Percentiles rank a stretch among this genome's conserved stretches.
Conservation (phyloP, 73 alveolate species). For the Urostyla sp. region DNA sequence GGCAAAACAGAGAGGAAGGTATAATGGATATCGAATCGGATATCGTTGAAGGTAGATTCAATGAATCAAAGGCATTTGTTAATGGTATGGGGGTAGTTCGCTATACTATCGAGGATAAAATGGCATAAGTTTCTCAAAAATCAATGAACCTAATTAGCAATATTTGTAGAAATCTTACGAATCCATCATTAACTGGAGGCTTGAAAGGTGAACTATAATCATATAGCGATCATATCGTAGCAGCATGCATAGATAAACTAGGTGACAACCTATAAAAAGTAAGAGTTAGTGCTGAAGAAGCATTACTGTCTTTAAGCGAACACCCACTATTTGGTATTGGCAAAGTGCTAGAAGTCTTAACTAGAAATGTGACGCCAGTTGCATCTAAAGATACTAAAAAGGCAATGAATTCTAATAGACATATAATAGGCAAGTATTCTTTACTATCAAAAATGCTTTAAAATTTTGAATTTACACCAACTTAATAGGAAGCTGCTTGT, state of each 20-base stretch:
- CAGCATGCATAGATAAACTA: slow-evolving; percentile 79
- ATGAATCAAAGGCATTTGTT: slow-evolving; percentile 63
- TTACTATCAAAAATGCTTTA: slow-evolving; percentile 79
- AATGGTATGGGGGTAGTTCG: slow-evolving; percentile 84
- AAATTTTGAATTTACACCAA: slow-evolving; percentile 82
- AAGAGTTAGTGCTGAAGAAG: slow-evolving; percentile 88
- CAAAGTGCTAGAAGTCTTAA: slow-evolving; percentile 70
- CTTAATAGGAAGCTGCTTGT: slow-evolving; percentile 81
- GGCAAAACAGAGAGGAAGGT: slow-evolving; percentile 93
- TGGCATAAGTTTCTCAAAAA: slow-evolving; percentile 81
- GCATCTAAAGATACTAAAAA: slow-evolving; percentile 65
- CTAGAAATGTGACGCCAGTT: slow-evolving; percentile 76
- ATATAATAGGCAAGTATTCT: slow-evolving; percentile 86
- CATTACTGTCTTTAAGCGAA: slow-evolving; percentile 81
- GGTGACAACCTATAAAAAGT: slow-evolving; percentile 88
- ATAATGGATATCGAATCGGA: slow-evolving; percentile 64
- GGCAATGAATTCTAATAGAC: slow-evolving; percentile 75
- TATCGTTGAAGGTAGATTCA: slow-evolving; percentile 62
- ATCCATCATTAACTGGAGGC: slow-evolving; percentile 65
- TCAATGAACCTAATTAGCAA: slow-evolving; percentile 80
- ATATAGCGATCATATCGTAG: slow-evolving; percentile 79
- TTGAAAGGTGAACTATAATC: slow-evolving; percentile 49
- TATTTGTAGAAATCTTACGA: slow-evolving; percentile 67
- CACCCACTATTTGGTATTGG: slow-evolving; percentile 85
- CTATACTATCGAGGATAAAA: slow-evolving; percentile 82